Percentiles rank a stretch among this genome's conserved stretches.
phyloP scores from a whole-genome alignment of 148 eudicot species.

The Cornus kousa region DNA sequence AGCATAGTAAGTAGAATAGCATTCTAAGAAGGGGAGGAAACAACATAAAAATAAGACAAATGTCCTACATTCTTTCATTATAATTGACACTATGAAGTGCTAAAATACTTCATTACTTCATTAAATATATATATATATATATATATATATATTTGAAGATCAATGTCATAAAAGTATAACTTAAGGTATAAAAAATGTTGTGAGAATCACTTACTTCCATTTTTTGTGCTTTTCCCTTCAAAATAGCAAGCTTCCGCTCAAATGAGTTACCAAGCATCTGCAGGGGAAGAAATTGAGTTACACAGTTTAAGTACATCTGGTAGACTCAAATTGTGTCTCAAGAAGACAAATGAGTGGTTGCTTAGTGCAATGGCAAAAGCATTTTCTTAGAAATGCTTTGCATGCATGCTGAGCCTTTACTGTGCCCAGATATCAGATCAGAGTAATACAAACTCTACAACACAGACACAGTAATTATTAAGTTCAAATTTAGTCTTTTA shows the following conservation, averaged over 20 bases:
- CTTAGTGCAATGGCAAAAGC: not conserved
- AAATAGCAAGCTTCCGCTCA: conserved; percentile 56
- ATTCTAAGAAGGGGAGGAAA: not conserved
- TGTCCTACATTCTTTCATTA: not conserved
- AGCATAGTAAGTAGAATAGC: not conserved
- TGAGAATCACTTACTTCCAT: conserved; percentile 36
- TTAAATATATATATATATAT: too few relatives aligned
- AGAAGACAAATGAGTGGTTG: not conserved
- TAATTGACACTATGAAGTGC: not conserved
- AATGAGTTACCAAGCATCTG: conserved; percentile 63
- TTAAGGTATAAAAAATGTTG: not conserved
- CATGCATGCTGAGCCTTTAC: not conserved
- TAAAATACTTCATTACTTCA: not conserved
- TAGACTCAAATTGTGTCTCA: not conserved
- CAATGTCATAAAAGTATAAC: not conserved
- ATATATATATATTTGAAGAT: too few relatives aligned
- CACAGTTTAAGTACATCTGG: not conserved
- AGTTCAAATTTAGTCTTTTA: not conserved
- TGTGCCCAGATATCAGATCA: not conserved
- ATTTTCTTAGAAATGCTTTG: not conserved
- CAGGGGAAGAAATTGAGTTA: conserved; percentile 4
- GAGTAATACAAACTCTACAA: not conserved
- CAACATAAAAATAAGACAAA: not conserved
- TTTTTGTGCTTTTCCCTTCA: conserved; percentile 42
- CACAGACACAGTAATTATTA: not conserved